phyloP scores from a whole-genome alignment of 1,284 basidiomycete species.

The Taiwanofungus camphoratus region DNA sequence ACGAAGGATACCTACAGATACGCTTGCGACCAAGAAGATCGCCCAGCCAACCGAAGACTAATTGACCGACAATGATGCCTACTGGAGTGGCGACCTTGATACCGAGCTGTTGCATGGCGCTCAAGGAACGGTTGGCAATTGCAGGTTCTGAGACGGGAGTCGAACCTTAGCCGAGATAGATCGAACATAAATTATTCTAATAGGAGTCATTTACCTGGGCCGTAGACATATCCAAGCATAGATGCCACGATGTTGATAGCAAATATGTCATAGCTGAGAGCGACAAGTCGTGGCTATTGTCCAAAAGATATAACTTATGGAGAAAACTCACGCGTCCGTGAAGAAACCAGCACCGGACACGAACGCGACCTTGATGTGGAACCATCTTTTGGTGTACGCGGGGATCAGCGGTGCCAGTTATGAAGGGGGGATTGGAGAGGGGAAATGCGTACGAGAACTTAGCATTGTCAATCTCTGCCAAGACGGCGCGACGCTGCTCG shows the following conservation, averaged over 20 bases:
- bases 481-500: conserved; percentile 41
- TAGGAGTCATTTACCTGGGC: conserved; percentile 19
- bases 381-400: conserved; percentile 25
- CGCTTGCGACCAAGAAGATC: conserved; percentile 51
- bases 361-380: conserved; percentile 66
- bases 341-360: conserved; percentile 83
- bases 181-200: no score
- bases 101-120: conserved; percentile 61
- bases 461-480: conserved; percentile 52
- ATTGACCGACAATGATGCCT: conserved; percentile 55
- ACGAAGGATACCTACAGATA: conserved; percentile 31
- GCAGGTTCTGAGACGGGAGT: conserved; percentile 3
- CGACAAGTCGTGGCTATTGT: background rate
- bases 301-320: background rate
- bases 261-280: conserved; percentile 40
- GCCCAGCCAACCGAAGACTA: conserved; percentile 52
- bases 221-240: conserved; percentile 55
- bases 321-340: conserved; percentile 63
- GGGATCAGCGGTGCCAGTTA: background rate
- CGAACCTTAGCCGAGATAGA: no score
- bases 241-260: conserved; percentile 50
- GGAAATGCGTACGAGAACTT: conserved; percentile 37
- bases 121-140: conserved; percentile 33
- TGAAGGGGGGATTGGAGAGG: conserved; percentile 3
- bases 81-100: conserved; percentile 74